A percentile compares a stretch with the other conserved stretches of the same genome.
Conservation (phyloP, 192 early-diverging fungal species). For the Coemansia sp. region DNA sequence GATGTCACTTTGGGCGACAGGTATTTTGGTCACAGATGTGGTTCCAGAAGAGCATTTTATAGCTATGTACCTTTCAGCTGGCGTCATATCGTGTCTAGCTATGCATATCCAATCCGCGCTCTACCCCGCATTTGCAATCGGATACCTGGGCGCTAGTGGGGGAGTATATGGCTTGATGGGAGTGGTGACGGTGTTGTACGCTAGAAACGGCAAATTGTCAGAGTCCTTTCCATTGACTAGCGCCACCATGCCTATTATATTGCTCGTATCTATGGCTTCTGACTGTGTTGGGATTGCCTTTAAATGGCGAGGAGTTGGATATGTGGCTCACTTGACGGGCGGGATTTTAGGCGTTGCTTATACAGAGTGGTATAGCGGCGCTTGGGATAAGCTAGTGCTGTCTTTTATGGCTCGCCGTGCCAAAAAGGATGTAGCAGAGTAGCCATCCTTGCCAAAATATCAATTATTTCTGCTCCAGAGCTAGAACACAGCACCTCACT, state of each 20-base stretch:
- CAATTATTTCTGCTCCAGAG: background rate
- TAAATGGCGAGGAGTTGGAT: constrained; percentile 76
- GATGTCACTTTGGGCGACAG: constrained; percentile 74
- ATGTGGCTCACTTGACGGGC: constrained; percentile 73
- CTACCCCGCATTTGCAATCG: constrained; percentile 52
- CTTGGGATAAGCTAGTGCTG: constrained; percentile 18
- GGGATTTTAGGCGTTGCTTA: constrained; percentile 64
- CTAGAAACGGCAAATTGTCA: constrained; percentile 59
- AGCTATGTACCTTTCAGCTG: constrained; percentile 79
- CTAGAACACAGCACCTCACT: background rate
- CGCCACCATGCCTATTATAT: constrained; percentile 58
- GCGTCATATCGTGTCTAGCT: constrained; percentile 62
- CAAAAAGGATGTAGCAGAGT: background rate
- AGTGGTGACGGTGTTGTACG: constrained; percentile 60
- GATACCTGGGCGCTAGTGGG: constrained; percentile 81
- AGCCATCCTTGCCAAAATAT: background rate
- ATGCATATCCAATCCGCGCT: constrained; percentile 62
- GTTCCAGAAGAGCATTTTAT: constrained; percentile 71
- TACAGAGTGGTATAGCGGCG: constrained; percentile 47
- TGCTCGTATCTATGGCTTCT: constrained; percentile 66
- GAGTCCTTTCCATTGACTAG: constrained; percentile 63
- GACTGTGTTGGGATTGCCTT: constrained; percentile 73
- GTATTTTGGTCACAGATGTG: constrained; percentile 43
- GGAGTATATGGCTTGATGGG: constrained; percentile 75
- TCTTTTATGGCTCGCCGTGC: background rate